Base-by-base conservation (phyloP, 139 green algal genomes). In the Medakamo hakoo region DNA sequence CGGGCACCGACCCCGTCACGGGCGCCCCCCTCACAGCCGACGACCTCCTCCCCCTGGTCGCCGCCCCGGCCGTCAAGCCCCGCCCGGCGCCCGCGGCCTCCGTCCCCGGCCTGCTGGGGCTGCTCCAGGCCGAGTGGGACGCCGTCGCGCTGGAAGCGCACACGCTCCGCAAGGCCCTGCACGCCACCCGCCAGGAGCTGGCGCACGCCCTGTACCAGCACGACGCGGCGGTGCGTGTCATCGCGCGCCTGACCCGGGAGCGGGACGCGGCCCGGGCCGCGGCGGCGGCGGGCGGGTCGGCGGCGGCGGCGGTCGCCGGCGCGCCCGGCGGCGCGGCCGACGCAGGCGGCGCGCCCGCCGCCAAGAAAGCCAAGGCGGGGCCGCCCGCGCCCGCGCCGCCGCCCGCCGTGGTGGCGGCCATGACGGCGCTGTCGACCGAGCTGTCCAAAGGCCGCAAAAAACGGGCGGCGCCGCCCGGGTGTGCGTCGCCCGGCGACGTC, bases 121-220 rank as follows among this genome's bases (percentile, higher is more conserved):
- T 94, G 18, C 92, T 98, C 27, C 92, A 97, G 27, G 91, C 97
- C 68, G 92, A 98, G 67, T 98, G 91, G 90, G 92, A 98, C 65
- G 81, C 84, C 1, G 71, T 86, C 24, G 92, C 95, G 87, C 71
- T 99, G 68, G 88, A 96, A 68, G 73, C 75, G 18, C 82, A 94
- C 78, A 73, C 71, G 26, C 77, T 96, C 66, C 73, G 87, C 23
- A 70, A 90, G 57, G 66, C 76, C 48, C 81, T 96, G 2, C 70
- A 89, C 67, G 82, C 73, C 0, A 73, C 71, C 31, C 30, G 83
- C 77, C 40, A 88, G 89, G 93, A 99, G 83, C 80, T 99, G 31
- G 78, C 59, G 24, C 82, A 95, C 57, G 80, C 91, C 9, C 78
- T 98, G 31, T 98, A 97, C 73, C 84, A 96, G 84, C 88, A 97